Percentiles rank a stretch among this genome's conserved stretches.
Evolutionary conservation across 2,329 filamentous ascomycete genomes (phyloP).

Genomic region (Leptographium radiaticola): DNA sequence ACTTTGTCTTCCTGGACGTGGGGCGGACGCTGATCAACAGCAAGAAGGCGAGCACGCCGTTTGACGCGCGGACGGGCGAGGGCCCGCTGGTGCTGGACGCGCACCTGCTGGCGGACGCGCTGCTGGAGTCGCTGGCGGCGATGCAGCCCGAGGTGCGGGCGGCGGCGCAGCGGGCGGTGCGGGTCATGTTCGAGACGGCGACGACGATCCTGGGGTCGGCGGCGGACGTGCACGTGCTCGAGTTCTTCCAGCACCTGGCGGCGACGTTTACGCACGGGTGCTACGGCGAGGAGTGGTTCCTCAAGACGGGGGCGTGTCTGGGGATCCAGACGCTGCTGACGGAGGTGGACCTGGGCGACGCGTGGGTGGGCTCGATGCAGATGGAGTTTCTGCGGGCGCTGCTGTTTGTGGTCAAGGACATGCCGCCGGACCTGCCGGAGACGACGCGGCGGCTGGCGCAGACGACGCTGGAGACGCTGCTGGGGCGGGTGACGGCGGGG

Average conservation of each 20-base stretch:
- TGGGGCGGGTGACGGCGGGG: constrained; percentile 66
- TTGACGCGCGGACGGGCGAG: constrained; percentile 76
- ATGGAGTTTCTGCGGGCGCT: constrained; percentile 82
- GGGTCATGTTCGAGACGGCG: constrained; percentile 64
- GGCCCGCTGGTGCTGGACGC: constrained; percentile 78
- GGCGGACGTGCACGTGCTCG: constrained; percentile 58
- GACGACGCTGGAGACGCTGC: constrained; percentile 65
- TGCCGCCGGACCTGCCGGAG: constrained; percentile 85
- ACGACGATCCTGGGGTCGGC: constrained; percentile 66
- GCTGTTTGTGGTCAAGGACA: constrained; percentile 96
- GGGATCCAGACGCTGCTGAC: constrained; percentile 84
- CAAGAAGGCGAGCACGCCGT: constrained; percentile 65
- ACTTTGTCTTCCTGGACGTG: constrained; percentile 83
- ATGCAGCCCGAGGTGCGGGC: constrained; percentile 71
- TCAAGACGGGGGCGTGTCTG: constrained; percentile 81
- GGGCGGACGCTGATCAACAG: constrained; percentile 70
- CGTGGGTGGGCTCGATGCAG: constrained; percentile 72
- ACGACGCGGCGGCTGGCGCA: constrained; percentile 76
- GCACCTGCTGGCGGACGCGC: constrained; percentile 74
- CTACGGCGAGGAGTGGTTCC: constrained; percentile 97
- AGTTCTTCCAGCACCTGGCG: constrained; percentile 74
- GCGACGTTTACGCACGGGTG: constrained; percentile 87
- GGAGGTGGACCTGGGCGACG: constrained; percentile 69
- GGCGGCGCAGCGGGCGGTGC: constrained; percentile 65
- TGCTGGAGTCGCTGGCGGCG: constrained; percentile 80